phyloP scores from a whole-genome alignment of 352 stramenopile genomes.

The Halophytophthora polymorphica region DNA sequence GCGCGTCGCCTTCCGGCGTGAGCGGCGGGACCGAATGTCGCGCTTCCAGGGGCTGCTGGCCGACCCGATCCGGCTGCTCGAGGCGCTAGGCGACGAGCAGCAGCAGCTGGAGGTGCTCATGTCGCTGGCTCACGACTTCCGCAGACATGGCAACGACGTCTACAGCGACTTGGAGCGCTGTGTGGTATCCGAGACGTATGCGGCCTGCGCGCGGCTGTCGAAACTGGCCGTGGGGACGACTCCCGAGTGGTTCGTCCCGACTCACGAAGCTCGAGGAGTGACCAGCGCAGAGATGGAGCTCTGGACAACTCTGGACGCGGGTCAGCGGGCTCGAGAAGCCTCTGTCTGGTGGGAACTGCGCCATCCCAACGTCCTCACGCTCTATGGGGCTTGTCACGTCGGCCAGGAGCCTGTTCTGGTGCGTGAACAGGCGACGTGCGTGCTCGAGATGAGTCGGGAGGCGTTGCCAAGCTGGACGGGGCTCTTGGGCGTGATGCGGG shows the following conservation, averaged over 20 bases:
- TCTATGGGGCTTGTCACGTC: constrained; percentile 36
- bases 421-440: constrained; percentile 19
- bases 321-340: constrained; percentile 24
- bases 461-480: too few relatives aligned
- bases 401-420: constrained; percentile 20
- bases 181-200: constrained; percentile 18
- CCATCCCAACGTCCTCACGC: constrained; percentile 31
- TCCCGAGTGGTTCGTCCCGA: constrained; percentile 30
- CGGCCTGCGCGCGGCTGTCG: constrained; percentile 14
- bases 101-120: constrained; percentile 27
- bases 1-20: constrained; percentile 22
- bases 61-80: constrained; percentile 9
- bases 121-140: constrained; percentile 24
- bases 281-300: constrained; percentile 20
- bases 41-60: constrained; percentile 14
- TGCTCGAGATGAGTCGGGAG: constrained; percentile 15
- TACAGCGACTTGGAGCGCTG: constrained; percentile 21
- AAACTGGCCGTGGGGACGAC: constrained; percentile 11
- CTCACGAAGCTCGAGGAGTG: constrained; percentile 17
- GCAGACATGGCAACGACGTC: constrained; percentile 15
- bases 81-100: constrained; percentile 18
- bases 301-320: constrained; percentile 14
- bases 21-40: constrained; percentile 18
- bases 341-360: constrained; percentile 26
- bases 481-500: too few relatives aligned